Base-by-base conservation (phyloP, 2,329 filamentous ascomycete genomes). In the Colletotrichum plurivorum region DNA sequence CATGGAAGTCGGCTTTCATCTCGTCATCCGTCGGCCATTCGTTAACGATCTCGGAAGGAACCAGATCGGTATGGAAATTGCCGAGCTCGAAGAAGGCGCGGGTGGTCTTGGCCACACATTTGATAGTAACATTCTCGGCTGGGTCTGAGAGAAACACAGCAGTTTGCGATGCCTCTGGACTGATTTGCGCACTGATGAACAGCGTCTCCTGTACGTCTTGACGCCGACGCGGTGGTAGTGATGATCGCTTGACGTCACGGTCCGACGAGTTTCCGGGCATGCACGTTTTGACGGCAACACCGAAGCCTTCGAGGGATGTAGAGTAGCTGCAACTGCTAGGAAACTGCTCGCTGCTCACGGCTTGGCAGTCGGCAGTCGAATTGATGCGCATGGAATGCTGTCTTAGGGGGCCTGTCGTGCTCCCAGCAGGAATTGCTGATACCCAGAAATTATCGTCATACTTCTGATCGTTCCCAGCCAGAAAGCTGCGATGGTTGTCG, bases 1-100 rank as follows among this genome's bases (percentile, higher is more conserved):
- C 69, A 22, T 71, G 66, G n/a, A 67, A 71, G 8, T 53, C 36
- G 16, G 58, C 56, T n/a, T 52, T n/a, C 69, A 70, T 70, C 27
- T 62, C 69, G n/a, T 64, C 61, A 22, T 65, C 53, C 9, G 52
- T 9, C 5, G 67, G 67, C 69, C 69, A 71, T 46, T 53, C 53
- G 4, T 52, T 48, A 7, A 71, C 9, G 7, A 70, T 31, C 2
- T 20, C 45, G 3, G 69, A 70, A n/a, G 67, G 53, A 12, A 27
- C 41, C 1, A 46, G 53, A 8, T 53, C 51, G 16, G 27, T 67
- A 48, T 67, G 61, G 16, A 67, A 31, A 22, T 67, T 71, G 25
- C 56, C 67, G 12, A 70, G 54, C 20, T 71, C 69, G n/a, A 71
- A 71, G n/a, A 69, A 71, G 9, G 59, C 67, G 16, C 67, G 55